A percentile compares a stretch with the other conserved stretches of the same genome.
Conservation (phyloP, 2,329 filamentous ascomycete species). For the Fusarium marasasianum region DNA sequence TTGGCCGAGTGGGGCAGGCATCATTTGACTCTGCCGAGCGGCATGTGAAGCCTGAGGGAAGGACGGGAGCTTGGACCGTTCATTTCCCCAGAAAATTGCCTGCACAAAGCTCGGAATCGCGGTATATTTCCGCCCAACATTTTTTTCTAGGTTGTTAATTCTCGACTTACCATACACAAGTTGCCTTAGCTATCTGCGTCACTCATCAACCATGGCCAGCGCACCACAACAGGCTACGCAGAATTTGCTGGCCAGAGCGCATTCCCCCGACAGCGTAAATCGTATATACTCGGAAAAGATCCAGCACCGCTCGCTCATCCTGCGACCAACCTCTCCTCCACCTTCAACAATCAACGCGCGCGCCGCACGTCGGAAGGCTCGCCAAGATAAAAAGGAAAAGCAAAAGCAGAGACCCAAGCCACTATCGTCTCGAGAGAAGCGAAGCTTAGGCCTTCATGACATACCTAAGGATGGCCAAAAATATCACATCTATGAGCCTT, state of each 20-base stretch:
- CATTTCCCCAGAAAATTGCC: conserved; percentile 33
- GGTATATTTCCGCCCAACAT: conserved; percentile 28
- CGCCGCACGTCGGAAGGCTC: conserved; percentile 62
- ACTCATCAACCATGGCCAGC: conserved; percentile 46
- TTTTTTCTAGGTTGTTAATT: not conserved
- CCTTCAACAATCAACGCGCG: conserved; percentile 64
- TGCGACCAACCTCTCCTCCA: conserved; percentile 78
- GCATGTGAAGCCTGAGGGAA: conserved; percentile 39
- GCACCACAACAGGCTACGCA: conserved; percentile 59
- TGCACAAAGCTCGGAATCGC: conserved; percentile 15
- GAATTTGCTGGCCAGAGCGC: conserved; percentile 78
- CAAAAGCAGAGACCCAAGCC: conserved; percentile 68
- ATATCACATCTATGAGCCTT: conserved; percentile 79
- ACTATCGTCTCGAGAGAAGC: conserved; percentile 82
- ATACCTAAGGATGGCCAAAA: conserved; percentile 70
- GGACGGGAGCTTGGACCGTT: conserved; percentile 17
- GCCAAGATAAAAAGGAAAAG: conserved; percentile 56
- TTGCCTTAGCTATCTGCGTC: not conserved
- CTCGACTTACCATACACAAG: not conserved
- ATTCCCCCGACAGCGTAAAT: conserved; percentile 75
- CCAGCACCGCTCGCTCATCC: conserved; percentile 80
- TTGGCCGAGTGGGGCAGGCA: conserved; percentile 38
- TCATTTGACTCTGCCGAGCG: conserved; percentile 33
- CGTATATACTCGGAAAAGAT: conserved; percentile 85
- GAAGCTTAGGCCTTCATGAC: conserved; percentile 76